Conservation (phyloP, 495 filamentous ascomycete species). For the Neurospora sp. region DNA sequence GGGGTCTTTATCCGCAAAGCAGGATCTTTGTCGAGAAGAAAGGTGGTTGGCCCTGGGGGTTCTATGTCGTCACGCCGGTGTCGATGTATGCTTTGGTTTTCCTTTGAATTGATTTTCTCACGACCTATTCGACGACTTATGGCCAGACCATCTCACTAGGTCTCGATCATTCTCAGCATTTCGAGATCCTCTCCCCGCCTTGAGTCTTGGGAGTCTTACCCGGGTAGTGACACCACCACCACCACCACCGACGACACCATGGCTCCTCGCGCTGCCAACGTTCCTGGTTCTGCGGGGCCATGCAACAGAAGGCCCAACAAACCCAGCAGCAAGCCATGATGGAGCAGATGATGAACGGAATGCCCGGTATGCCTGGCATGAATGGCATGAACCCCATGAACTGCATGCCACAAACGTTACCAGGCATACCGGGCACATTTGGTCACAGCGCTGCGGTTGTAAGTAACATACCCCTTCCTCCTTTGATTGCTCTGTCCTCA, state of each 20-base stretch:
- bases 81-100: background rate
- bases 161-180: constrained; percentile 15
- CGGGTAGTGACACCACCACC: background rate
- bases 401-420: constrained; percentile 16
- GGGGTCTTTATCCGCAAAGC: no score
- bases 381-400: constrained; percentile 27
- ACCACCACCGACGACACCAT: background rate
- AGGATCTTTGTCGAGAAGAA: no score
- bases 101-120: background rate
- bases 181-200: constrained; percentile 25
- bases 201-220: constrained; percentile 25
- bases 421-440: constrained; percentile 20
- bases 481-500: no score
- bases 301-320: constrained; percentile 38
- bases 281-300: constrained; percentile 21
- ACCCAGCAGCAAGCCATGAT: constrained; percentile 23
- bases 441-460: no score
- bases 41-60: no score
- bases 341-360: constrained; percentile 26
- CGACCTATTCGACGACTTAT: constrained; percentile 17
- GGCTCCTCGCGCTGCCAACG: background rate
- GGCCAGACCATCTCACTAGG: constrained; percentile 33
- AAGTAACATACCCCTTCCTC: no score
- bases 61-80: no score
- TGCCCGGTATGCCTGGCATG: constrained; percentile 28